A percentile compares a stretch with the other conserved stretches of the same genome.
Conservation (phyloP, 2,329 filamentous ascomycete genomes). For the Tothia fuscella region DNA sequence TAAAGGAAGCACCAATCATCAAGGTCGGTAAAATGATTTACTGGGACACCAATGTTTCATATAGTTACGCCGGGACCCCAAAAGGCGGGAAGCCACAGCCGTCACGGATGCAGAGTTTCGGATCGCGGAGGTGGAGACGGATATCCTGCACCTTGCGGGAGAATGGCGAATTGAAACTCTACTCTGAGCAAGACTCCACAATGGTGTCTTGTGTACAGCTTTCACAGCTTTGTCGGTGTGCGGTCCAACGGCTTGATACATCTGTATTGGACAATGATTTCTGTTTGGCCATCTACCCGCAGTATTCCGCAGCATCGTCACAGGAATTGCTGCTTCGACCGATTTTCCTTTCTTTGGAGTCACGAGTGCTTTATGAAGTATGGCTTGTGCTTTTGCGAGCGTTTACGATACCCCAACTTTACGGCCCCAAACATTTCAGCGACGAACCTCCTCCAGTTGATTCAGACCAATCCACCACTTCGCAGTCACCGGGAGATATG, state of each 20-base stretch:
- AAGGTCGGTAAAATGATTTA: slow-evolving; percentile 63
- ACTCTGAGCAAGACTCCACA: slow-evolving; percentile 72
- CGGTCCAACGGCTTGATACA: slow-evolving; percentile 78
- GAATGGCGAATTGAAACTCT: slow-evolving; percentile 85
- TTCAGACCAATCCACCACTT: slow-evolving; percentile 20
- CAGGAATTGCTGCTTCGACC: slow-evolving; percentile 70
- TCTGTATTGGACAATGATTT: slow-evolving; percentile 88
- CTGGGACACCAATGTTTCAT: slow-evolving; percentile 60
- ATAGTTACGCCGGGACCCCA: slow-evolving; percentile 26
- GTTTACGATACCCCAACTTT: slow-evolving; percentile 85
- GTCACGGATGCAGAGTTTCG: slow-evolving; percentile 43
- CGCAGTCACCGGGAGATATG: too few species aligned
- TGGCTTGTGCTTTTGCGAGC: slow-evolving; percentile 90
- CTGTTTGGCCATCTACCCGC: slow-evolving; percentile 90
- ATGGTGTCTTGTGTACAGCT: slow-evolving; percentile 76
- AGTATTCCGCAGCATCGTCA: slow-evolving; percentile 66
- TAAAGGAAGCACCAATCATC: slow-evolving; percentile 73
- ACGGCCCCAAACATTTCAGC: slow-evolving; percentile 51
- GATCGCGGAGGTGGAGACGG: slow-evolving; percentile 62
- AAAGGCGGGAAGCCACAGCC: slow-evolving; percentile 33
- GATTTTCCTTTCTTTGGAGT: slow-evolving; percentile 79
- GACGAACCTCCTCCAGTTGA: slow-evolving; percentile 17
- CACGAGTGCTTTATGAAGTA: slow-evolving; percentile 82
- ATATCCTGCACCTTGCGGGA: slow-evolving; percentile 92
- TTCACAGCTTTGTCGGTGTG: slow-evolving; percentile 76